A percentile compares a stretch with the other conserved stretches of the same genome.
Conservation (phyloP, 2,329 filamentous ascomycete genomes). For the Colletotrichum aenigma region DNA sequence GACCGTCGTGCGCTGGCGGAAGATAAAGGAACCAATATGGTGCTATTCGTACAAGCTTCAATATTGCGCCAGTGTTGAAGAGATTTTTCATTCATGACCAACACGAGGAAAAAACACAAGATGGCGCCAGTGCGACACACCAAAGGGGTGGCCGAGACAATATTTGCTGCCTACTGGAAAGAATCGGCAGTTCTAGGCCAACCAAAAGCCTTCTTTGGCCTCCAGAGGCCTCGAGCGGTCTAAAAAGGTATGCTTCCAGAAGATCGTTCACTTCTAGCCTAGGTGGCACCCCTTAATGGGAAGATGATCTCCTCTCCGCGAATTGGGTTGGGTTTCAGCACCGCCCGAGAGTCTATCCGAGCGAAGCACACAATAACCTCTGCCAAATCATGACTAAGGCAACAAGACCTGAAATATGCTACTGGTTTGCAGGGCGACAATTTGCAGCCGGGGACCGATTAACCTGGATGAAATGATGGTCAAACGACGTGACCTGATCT, state of each 20-base stretch:
- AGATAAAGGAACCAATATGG: neutral
- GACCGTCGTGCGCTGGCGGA: neutral
- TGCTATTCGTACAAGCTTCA: neutral
- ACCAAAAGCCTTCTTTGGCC: neutral
- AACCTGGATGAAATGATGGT: neutral
- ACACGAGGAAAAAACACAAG: neutral
- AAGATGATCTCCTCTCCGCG: neutral
- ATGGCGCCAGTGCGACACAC: neutral
- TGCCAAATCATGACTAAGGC: neutral
- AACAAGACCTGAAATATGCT: neutral
- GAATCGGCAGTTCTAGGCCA: neutral
- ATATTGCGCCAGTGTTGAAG: neutral
- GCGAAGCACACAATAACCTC: neutral
- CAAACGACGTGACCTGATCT: neutral
- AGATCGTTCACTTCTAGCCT: slow-evolving; percentile 8
- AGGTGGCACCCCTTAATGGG: neutral
- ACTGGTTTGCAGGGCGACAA: neutral
- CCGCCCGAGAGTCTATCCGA: slow-evolving; percentile 12
- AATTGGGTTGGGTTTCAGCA: slow-evolving; percentile 13
- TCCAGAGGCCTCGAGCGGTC: neutral
- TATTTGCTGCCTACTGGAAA: neutral
- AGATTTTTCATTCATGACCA: neutral
- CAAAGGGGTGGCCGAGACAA: slow-evolving; percentile 16
- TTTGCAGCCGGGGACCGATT: neutral
- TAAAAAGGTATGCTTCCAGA: slow-evolving; percentile 17